A percentile compares a stretch with the other conserved stretches of the same genome.
These are phyloP conservation scores for Pseudogymnoascus sp. DNA, from an alignment of 2,329 filamentous ascomycete species.

Conservation along the genomic window DNA sequence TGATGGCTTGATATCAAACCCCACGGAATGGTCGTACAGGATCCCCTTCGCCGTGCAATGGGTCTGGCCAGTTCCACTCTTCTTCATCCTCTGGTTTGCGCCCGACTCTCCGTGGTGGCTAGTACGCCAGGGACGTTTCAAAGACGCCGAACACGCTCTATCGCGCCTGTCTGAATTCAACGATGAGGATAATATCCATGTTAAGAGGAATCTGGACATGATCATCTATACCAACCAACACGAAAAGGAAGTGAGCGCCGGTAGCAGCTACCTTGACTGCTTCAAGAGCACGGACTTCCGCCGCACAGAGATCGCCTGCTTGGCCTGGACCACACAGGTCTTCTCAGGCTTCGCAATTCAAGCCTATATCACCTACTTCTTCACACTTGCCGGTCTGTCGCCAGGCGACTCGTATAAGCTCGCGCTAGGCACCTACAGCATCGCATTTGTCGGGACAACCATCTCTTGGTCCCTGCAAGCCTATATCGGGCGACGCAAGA, in stretches of 20 bases:
- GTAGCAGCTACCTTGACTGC: constrained; percentile 70
- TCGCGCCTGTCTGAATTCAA: constrained; percentile 15
- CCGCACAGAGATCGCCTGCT: constrained; percentile 64
- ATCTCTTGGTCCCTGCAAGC: constrained; percentile 9
- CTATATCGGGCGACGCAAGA: constrained; percentile 5
- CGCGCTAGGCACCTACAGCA: constrained; percentile 36
- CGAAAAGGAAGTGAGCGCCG: constrained; percentile 52
- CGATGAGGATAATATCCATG: constrained; percentile 49
- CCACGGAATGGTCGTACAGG: constrained; percentile 13
- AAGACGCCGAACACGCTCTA: constrained; percentile 32
- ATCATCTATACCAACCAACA: constrained; percentile 46
- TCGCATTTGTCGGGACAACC: constrained; percentile 27
- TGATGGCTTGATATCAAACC: background rate
- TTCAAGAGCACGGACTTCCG: constrained; percentile 71
- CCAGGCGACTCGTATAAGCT: constrained; percentile 41
- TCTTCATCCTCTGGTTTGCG: constrained; percentile 35
- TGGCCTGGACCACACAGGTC: constrained; percentile 56
- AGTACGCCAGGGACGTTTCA: constrained; percentile 34
- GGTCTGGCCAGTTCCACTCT: constrained; percentile 39
- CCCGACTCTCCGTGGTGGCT: constrained; percentile 43
- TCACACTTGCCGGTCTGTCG: constrained; percentile 43
- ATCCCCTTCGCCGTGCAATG: constrained; percentile 25
- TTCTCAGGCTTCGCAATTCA: constrained; percentile 52
- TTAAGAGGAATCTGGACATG: constrained; percentile 33
- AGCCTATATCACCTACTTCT: constrained; percentile 52